Conservation (phyloP, 495 filamentous ascomycete genomes). For the Oidiodendron maius region DNA sequence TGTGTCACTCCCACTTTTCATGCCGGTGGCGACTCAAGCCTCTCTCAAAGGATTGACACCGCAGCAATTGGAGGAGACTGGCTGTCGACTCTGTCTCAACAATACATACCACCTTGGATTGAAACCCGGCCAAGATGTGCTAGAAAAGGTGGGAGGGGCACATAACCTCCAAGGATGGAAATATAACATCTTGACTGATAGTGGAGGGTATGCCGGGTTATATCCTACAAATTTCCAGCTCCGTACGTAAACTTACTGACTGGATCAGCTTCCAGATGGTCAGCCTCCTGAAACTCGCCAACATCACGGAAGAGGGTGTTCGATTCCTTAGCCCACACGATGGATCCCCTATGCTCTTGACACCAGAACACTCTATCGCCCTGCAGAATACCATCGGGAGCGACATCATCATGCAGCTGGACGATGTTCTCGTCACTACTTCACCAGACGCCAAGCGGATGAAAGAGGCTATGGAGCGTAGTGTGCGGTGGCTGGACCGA, state of each 20-base stretch:
- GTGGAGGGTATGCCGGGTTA: conserved; percentile 82
- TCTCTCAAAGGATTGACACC: conserved; percentile 93
- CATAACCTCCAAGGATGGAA: conserved; percentile 94
- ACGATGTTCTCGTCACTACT: conserved; percentile 94
- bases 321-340: conserved; percentile 93
- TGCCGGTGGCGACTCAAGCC: conserved; percentile 98
- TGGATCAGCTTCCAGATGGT: conserved; percentile 91
- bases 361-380: conserved; percentile 93
- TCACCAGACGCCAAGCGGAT: conserved; percentile 83
- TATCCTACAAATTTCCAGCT: no score
- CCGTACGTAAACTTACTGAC: conserved; percentile 2
- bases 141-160: conserved; percentile 84
- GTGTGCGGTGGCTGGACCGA: conserved; percentile 96
- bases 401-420: conserved; percentile 99
- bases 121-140: conserved; percentile 83
- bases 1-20: conserved; percentile 87
- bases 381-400: conserved; percentile 96
- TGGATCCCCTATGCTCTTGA: conserved; percentile 93
- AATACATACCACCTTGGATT: conserved; percentile 97
- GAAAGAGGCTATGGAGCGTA: conserved; percentile 90
- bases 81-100: conserved; percentile 88
- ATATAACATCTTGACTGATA: conserved; percentile 93
- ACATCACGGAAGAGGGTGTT: conserved; percentile 92
- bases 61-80: conserved; percentile 80
- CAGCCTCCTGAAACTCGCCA: conserved; percentile 86